Evolutionary conservation across 176 grass and related monocot genomes (phyloP).

Genomic region (bread wheat (Triticum aestivum)): DNA sequence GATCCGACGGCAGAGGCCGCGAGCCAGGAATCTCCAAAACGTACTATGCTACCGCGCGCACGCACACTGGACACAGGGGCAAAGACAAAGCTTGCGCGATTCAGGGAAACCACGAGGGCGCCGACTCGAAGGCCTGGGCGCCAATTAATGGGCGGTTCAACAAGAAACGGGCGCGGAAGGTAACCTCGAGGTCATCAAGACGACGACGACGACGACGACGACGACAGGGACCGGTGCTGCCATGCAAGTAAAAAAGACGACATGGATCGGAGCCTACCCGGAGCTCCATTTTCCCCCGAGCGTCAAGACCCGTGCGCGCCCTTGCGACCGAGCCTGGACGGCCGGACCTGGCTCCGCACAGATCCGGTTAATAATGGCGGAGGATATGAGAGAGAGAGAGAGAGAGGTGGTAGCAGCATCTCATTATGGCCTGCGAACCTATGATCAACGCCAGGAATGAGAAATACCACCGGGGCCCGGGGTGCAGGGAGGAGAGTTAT

Average conservation of each 20-base stretch:
- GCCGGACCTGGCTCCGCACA: not conserved
- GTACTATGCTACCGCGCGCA: not conserved
- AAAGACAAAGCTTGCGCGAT: not conserved
- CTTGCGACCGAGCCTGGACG: not conserved
- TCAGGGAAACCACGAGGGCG: not conserved
- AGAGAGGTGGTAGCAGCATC: not conserved
- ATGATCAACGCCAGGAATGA: conserved; percentile 16
- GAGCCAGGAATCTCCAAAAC: not conserved
- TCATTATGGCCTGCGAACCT: conserved; percentile 29
- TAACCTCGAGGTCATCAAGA: no score
- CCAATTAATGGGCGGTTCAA: conserved; percentile 21
- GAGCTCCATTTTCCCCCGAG: not conserved
- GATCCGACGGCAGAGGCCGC: not conserved
- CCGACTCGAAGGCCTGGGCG: not conserved
- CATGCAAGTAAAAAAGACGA: no score
- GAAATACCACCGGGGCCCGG: not conserved
- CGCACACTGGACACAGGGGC: not conserved
- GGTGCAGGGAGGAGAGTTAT: not conserved
- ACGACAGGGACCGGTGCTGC: not conserved
- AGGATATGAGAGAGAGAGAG: conserved; percentile 2
- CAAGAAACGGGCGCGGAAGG: not conserved
- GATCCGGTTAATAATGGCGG: conserved; percentile 22
- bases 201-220: no score
- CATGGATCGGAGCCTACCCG: no score
- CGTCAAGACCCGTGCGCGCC: not conserved